Evolutionary conservation across 1,139 yeast genomes (phyloP), one percentile per base, ranked within the genome.

Genomic region (Kodamaea derodonti): DNA sequence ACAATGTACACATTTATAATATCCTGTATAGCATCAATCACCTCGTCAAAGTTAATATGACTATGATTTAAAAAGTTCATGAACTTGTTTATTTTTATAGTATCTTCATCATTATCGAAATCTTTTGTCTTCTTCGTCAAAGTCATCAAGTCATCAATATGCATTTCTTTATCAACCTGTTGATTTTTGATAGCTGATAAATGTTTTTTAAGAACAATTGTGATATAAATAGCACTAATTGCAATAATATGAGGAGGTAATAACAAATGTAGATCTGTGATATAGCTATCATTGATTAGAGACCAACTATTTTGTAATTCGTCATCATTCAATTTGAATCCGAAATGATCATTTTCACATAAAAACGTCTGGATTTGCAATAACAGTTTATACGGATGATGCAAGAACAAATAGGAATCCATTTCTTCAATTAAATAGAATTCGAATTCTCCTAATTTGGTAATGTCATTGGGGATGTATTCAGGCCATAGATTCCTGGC

Each of bases 401-500:
- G 92, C 2, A 90, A 76, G 17, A 90, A 72, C 43, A 92, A 60
- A 49, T 75, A 86, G 45, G 88, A 77, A 39, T 86, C 87, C 63
- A 92, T 70, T 56, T 90, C 97, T 52, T 88, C 97, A 25, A 92
- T 82, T 33, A 92, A 58, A 53, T 92, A 92, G 56, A 92, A 92
- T 60, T 92, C 98, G 61, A 94, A 86, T 54, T 92, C 98, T 0
- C 97, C 97, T n/a, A 92, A 69, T 51, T 85, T 86, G 26, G 95
- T 83, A 15, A 90, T 78, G 54, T 92, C 98, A 37, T 85, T 88
- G 0, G 97, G 95, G 23, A 92, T 82, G 52, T 80, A 87, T 51
- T 90, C 97, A 0, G 97, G 97, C 97, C 98, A 92, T 32, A 87
- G 60, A 30, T 83, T 83, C 33, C 96, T 66, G 2, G 97, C 95